Evolutionary conservation across 768 basidiomycete genomes (phyloP).

Genomic region (Mrakia blollopis): DNA sequence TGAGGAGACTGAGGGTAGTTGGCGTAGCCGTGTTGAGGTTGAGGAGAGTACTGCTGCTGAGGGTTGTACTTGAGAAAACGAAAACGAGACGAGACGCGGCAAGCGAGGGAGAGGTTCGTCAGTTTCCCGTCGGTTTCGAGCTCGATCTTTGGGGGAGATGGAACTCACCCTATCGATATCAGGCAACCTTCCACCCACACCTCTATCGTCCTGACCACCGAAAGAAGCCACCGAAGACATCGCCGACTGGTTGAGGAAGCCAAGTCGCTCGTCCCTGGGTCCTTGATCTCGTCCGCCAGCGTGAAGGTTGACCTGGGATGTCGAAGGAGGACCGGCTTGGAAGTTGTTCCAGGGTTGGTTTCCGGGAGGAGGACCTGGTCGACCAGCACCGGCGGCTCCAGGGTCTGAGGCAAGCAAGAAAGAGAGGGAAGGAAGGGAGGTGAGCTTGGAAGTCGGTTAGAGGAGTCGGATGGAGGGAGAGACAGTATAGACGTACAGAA

Average conservation of each 20-base stretch:
- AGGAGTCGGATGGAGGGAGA: not conserved
- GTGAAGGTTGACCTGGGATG: slow-evolving; percentile 27
- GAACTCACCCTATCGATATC: slow-evolving; percentile 15
- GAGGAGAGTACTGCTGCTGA: slow-evolving; percentile 7
- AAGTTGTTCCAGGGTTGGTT: slow-evolving; percentile 30
- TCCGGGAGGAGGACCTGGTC: not conserved
- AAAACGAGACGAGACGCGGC: not conserved
- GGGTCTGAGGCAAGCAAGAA: not conserved
- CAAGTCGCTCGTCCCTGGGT: slow-evolving; percentile 13
- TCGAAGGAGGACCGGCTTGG: slow-evolving; percentile 14
- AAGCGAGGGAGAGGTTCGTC: not conserved
- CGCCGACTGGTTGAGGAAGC: slow-evolving; percentile 20
- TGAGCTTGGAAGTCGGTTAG: not conserved
- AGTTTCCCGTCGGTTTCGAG: not conserved
- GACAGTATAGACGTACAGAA: not conserved
- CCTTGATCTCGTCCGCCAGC: slow-evolving; percentile 11
- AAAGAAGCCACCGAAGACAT: not conserved
- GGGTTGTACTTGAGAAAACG: slow-evolving; percentile 32
- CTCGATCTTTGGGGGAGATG: not conserved
- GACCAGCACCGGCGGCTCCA: not conserved
- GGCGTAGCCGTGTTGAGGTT: not conserved
- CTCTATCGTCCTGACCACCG: not conserved
- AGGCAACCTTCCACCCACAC: slow-evolving; percentile 3
- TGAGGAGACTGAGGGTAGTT: not conserved
- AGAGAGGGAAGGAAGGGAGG: not conserved